Conservation (phyloP, 2,329 filamentous ascomycete genomes). For the Ophiostoma novo-ulmi region DNA sequence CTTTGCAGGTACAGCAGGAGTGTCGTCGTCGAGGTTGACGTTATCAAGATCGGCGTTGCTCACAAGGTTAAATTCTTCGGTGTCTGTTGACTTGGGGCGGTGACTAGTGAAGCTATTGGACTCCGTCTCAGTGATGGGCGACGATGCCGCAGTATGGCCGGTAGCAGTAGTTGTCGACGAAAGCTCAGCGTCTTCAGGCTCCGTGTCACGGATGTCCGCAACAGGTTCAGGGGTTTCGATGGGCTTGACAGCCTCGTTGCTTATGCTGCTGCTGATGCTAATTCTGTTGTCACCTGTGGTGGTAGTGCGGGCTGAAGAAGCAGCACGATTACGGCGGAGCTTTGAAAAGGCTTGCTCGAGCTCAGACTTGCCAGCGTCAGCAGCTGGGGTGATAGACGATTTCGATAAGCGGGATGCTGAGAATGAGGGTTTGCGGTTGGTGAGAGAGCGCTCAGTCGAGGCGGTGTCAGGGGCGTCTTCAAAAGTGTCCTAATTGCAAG, state of each 20-base stretch:
- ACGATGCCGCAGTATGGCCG: slow-evolving; percentile 7
- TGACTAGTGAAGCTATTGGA: slow-evolving; percentile 18
- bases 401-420: slow-evolving; percentile 30
- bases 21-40: slow-evolving; percentile 63
- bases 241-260: slow-evolving; percentile 30
- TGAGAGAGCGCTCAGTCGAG: slow-evolving; percentile 58
- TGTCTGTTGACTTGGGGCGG: slow-evolving; percentile 37
- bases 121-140: background rate
- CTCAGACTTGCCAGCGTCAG: slow-evolving; percentile 31
- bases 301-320: background rate
- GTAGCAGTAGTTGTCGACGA: slow-evolving; percentile 6
- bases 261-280: slow-evolving; percentile 27
- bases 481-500: slow-evolving; percentile 61
- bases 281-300: slow-evolving; percentile 32
- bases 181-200: slow-evolving; percentile 26
- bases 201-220: slow-evolving; percentile 28
- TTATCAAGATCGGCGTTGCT: slow-evolving; percentile 47
- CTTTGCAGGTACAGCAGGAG: slow-evolving; percentile 22
- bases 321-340: slow-evolving; percentile 21
- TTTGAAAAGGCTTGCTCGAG: slow-evolving; percentile 29
- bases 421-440: slow-evolving; percentile 42
- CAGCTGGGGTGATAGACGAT: slow-evolving; percentile 28
- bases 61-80: slow-evolving; percentile 42
- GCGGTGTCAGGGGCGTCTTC: slow-evolving; percentile 72
- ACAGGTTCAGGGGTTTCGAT: slow-evolving; percentile 27